Evolutionary conservation across 2,329 filamentous ascomycete species (phyloP), one percentile per base, ranked within the genome.

Genomic region (Orbilia javanica): DNA sequence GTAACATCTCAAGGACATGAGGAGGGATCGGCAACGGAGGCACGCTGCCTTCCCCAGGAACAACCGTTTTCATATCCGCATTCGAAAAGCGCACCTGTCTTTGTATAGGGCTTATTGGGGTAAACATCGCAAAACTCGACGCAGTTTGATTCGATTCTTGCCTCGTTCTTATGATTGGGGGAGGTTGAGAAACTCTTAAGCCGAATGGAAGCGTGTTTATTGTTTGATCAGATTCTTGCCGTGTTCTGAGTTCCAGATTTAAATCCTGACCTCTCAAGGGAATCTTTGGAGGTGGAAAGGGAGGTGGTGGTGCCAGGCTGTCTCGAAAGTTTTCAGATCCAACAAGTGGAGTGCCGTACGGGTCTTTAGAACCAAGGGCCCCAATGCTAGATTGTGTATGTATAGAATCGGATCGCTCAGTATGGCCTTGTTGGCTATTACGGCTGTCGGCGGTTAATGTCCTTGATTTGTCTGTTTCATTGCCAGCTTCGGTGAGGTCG

Each of bases 71-170:
- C 31, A 62, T 66, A 48, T 77, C 73, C 10, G 67, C 34, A 20
- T 65, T 25, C 20, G 55, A 60, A 42, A 68, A 79, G 36, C 63
- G 68, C 20, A 68, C 75, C 18, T 72, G 75, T 31, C 66, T 62
- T 25, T 55, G 53, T 13, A 39, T 36, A 39, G 64, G 75, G 20
- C 63, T 72, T 15, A 57, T 52, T 8, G 74, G 74, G 7, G 74
- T 65, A 39, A 48, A 71, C 74, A 78, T 71, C 20, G 74, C 74
- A 25, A 52, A 78, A 34, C 67, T 67, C 22, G 74, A 78, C n/a
- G 74, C 74, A 7, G 74, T 78, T 15, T 78, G 67, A 29, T 64
- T 53, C 4, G 74, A 78, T 18, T 46, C 52, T 13, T 69, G 74
- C 15, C 67, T 55, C 13, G 27, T 29, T 55, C 50, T 68, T 22